Percentiles rank a stretch among this genome's conserved stretches.
Conservation (phyloP, 2,329 filamentous ascomycete species). For the Ophiostoma sp. region DNA sequence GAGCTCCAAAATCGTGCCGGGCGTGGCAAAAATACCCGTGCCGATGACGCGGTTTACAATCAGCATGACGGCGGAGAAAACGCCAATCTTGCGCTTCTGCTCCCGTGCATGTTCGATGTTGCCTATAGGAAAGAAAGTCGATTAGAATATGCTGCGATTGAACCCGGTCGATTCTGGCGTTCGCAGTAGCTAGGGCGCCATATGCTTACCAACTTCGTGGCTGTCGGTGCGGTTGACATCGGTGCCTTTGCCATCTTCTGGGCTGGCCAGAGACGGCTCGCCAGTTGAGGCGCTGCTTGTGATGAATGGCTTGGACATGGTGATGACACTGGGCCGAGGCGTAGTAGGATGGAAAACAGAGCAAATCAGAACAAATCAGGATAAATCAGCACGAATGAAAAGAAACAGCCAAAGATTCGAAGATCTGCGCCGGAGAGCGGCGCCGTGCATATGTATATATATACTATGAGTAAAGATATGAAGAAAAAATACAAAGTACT, state of each 20-base stretch:
- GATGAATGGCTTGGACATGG: neutral
- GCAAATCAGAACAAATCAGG: neutral
- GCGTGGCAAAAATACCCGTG: conserved; percentile 62
- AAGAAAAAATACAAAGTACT: neutral
- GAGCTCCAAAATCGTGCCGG: conserved; percentile 50
- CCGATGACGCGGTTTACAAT: conserved; percentile 63
- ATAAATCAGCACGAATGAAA: neutral
- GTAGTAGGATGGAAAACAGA: neutral
- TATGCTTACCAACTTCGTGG: conserved; percentile 4
- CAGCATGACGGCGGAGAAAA: conserved; percentile 51
- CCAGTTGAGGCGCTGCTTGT: neutral
- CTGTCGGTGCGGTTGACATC: neutral
- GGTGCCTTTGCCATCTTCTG: neutral
- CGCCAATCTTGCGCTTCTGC: conserved; percentile 50
- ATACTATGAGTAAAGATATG: neutral
- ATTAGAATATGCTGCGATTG: too few relatives aligned
- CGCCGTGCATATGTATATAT: neutral
- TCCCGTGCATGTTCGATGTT: conserved; percentile 36
- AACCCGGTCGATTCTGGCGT: too few relatives aligned
- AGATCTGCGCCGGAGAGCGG: neutral
- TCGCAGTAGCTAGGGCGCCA: too few relatives aligned
- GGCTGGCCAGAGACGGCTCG: neutral
- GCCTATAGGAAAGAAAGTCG: neutral
- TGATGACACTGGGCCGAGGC: neutral
- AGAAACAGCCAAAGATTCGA: neutral